phyloP scores from a whole-genome alignment of 2,329 filamentous ascomycete genomes.

The Penicillium expansum region DNA sequence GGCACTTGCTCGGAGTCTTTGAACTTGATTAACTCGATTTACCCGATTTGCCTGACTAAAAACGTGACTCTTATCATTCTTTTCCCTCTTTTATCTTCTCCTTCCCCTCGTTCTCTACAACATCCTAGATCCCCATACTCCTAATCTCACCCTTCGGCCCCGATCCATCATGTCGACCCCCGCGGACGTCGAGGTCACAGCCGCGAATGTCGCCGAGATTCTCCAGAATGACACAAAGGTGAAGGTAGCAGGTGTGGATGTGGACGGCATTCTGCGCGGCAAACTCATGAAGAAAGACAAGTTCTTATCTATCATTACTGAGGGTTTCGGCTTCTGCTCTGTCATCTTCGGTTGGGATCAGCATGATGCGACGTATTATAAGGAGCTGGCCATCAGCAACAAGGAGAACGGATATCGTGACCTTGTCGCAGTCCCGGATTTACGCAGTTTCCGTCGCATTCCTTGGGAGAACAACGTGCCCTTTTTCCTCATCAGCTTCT shows the following conservation, averaged over 20 bases:
- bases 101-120: not conserved
- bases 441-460: slow-evolving; percentile 74
- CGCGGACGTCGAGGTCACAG: slow-evolving; percentile 44
- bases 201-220: slow-evolving; percentile 63
- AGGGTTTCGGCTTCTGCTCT: slow-evolving; percentile 89
- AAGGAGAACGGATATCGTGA: slow-evolving; percentile 87
- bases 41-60: not conserved
- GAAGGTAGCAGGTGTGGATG: slow-evolving; percentile 84
- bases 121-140: not conserved
- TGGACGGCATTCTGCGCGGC: slow-evolving; percentile 81
- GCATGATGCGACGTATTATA: slow-evolving; percentile 87
- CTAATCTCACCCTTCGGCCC: not conserved
- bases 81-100: not conserved
- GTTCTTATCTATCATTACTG: slow-evolving; percentile 76
- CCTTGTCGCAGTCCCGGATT: slow-evolving; percentile 75
- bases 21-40: not conserved
- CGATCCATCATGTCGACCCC: slow-evolving; percentile 12
- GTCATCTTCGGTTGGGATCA: slow-evolving; percentile 97
- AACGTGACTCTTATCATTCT: not conserved
- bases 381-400: slow-evolving; percentile 82
- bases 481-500: slow-evolving; percentile 80
- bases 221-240: slow-evolving; percentile 72
- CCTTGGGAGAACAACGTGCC: slow-evolving; percentile 87
- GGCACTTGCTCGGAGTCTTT: not conserved
- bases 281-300: slow-evolving; percentile 93